Evolutionary conservation across 106 monocot species (phyloP).

Genomic region (Dendrobium nobile): DNA sequence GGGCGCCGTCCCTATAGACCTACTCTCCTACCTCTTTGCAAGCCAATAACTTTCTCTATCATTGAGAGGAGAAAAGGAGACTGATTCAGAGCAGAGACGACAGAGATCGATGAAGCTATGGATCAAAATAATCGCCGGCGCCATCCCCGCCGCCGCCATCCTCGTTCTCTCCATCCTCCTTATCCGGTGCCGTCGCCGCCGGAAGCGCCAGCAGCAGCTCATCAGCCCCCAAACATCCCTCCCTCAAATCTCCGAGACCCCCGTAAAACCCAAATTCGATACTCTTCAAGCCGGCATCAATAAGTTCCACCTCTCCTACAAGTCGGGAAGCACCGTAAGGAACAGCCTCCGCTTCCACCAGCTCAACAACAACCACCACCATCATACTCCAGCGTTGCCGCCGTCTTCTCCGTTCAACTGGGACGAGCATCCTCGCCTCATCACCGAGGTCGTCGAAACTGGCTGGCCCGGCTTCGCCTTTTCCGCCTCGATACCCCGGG

Average conservation of each 20-base stretch:
- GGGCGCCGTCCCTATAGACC: neutral
- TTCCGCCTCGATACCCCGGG: slow-evolving; percentile 2
- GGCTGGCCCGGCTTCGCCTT: slow-evolving; percentile 79
- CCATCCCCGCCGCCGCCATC: slow-evolving; percentile 13
- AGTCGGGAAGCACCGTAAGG: slow-evolving; percentile 4
- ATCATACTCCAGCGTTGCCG: neutral
- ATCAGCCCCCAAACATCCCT: neutral
- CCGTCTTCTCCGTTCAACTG: slow-evolving; percentile 31
- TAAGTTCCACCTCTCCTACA: slow-evolving; percentile 18
- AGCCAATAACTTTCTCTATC: neutral
- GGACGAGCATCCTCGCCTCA: slow-evolving; percentile 43
- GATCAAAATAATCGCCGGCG: slow-evolving; percentile 21
- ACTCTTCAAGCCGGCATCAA: slow-evolving; percentile 18
- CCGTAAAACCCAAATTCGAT: slow-evolving; percentile 4
- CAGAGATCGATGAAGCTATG: slow-evolving; percentile 26
- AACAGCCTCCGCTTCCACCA: slow-evolving; percentile 21
- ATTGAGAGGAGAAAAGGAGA: neutral
- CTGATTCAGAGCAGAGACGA: neutral
- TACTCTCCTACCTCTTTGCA: neutral
- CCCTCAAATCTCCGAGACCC: neutral
- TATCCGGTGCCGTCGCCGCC: slow-evolving; percentile 5
- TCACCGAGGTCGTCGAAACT: slow-evolving; percentile 38
- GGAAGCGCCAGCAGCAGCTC: neutral
- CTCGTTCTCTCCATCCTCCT: slow-evolving; percentile 13
- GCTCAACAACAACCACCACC: neutral